These are phyloP conservation scores for Mycena galericulata DNA, from an alignment of 768 basidiomycete genomes.

Conservation along the genomic window DNA sequence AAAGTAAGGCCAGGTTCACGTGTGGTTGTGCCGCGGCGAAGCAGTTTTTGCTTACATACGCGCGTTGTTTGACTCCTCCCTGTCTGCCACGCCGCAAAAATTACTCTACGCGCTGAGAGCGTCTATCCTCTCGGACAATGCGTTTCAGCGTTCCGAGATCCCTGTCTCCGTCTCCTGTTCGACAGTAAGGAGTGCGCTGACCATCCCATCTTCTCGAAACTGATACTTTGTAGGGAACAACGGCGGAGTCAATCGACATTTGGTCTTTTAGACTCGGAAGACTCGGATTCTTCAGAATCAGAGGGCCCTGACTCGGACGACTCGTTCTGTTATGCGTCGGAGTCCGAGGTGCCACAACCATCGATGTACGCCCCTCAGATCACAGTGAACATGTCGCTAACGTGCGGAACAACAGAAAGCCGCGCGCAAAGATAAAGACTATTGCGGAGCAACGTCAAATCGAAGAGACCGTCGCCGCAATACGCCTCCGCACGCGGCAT, in stretches of 20 bases:
- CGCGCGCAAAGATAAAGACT: constrained; percentile 44
- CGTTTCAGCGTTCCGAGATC: constrained; percentile 35
- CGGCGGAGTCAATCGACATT: constrained; percentile 25
- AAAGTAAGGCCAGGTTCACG: too few species aligned
- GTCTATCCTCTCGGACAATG: constrained; percentile 9
- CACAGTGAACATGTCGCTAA: neutral
- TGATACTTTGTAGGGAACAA: constrained; percentile 11
- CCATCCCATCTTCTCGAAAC: constrained; percentile 4
- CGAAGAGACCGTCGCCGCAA: constrained; percentile 64
- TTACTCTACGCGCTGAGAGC: neutral
- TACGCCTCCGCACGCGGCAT: constrained; percentile 63
- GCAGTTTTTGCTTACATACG: neutral
- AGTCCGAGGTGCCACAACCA: constrained; percentile 51
- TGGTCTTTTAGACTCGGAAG: constrained; percentile 25
- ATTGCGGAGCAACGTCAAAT: constrained; percentile 55
- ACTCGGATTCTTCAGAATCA: constrained; percentile 21
- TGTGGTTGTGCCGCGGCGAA: constrained; percentile 29
- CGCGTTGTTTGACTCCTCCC: constrained; percentile 9
- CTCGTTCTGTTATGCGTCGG: constrained; percentile 57
- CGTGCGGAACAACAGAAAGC: constrained; percentile 29
- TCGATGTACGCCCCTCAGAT: constrained; percentile 50
- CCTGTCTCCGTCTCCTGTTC: constrained; percentile 32
- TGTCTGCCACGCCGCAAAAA: neutral
- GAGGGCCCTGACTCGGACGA: constrained; percentile 38
- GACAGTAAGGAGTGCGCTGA: constrained; percentile 22